Base-by-base conservation (phyloP, 129 eudicot species). In the Pittosporum tobira region DNA sequence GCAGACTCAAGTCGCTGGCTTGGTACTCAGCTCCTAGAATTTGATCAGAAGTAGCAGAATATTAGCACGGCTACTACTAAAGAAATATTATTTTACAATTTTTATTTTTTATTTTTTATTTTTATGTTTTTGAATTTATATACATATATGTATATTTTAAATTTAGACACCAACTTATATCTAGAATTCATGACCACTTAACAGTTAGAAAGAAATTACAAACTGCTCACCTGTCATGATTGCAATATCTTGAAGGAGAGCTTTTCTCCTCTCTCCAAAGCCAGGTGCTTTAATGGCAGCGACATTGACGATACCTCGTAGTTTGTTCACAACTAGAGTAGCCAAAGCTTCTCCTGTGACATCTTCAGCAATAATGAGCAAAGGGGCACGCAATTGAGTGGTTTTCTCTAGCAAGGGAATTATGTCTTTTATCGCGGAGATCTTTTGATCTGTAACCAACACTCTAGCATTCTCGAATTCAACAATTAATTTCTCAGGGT, bases 401-500 rank as follows among this genome's bases (percentile, higher is more conserved):
- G 87, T 81, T 67, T 80, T 80, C 64, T 90, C 98, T 62, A 90
- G 42, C 75, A 90, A 54, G 1, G 98, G 95, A 56, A 90, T 83
- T 15, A 90, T 86, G 68, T 86, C 98, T 72, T 86, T 83, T 43
- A 90, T 81, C 5, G 89, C 77, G 11, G 98, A 59, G 57, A 90
- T 90, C 71, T 90, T 86, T 75, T 90, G 94, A 72, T 90, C 98
- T 1, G 98, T 86, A 24, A 90, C 79, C 73, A 90, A 73, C 13
- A 90, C 82, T 69, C 87, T 63, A 15, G 95, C 95, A 57, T 86
- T 85, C 75, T 90, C 98, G 50, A 90, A 90, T 64, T 90, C 98
- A 64, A 81, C 98, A 26, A 83, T 53, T 55, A 83, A 49, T 64
- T 85, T 90, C 76, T 90, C 98, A 3, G 78, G 73, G 62, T 90